Conservation (phyloP, 2,329 filamentous ascomycete genomes). For the Ascochyta clinopodiicola region DNA sequence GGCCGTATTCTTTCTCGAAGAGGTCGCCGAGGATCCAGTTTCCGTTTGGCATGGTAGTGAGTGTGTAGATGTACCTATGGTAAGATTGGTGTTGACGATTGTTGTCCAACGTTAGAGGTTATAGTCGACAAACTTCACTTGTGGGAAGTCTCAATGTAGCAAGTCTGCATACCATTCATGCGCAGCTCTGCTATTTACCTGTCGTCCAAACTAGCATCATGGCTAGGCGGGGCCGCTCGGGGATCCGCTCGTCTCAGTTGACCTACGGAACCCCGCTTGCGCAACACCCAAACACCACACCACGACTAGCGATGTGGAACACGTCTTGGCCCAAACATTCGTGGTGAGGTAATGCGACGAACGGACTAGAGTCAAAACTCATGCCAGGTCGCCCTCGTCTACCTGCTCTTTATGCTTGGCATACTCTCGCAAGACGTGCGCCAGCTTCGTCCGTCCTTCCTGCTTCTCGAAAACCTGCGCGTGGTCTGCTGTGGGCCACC, state of each 20-base stretch:
- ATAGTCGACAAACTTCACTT: too few relatives aligned
- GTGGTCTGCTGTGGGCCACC: constrained; percentile 68
- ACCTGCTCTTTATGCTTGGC: constrained; percentile 18
- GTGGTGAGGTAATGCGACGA: constrained; percentile 8
- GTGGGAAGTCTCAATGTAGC: too few relatives aligned
- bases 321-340: constrained; percentile 3
- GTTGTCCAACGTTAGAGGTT: too few relatives aligned
- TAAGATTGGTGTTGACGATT: neutral
- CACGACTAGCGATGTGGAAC: neutral
- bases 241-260: constrained; percentile 8
- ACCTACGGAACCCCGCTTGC: constrained; percentile 30
- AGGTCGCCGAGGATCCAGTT: constrained; percentile 47
- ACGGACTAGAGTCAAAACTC: neutral
- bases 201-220: neutral
- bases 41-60: constrained; percentile 31
- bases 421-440: constrained; percentile 36
- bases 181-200: neutral
- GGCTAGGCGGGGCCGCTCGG: constrained; percentile 31
- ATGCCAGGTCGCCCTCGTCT: constrained; percentile 9
- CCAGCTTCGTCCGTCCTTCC: constrained; percentile 34
- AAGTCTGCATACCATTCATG: too few relatives aligned
- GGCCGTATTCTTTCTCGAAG: constrained; percentile 47
- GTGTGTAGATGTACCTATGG: neutral
- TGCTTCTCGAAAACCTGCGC: constrained; percentile 58
- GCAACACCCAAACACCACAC: neutral